Conservation (phyloP, 2,329 filamentous ascomycete species). For the Penicillium concentricum region DNA sequence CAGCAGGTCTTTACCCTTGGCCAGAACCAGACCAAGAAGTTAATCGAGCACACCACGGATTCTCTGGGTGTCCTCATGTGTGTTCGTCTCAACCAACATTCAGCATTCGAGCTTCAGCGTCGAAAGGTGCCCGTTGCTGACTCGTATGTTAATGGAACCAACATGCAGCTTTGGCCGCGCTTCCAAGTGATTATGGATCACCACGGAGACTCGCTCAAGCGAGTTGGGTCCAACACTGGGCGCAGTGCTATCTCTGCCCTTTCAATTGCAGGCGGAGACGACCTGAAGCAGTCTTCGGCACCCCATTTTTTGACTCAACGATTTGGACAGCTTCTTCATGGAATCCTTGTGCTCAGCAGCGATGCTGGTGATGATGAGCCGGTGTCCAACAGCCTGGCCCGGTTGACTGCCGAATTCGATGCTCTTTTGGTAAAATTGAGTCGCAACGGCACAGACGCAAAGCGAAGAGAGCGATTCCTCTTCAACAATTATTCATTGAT, state of each 20-base stretch:
- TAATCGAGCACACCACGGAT: slow-evolving; percentile 76
- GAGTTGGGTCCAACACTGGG: slow-evolving; percentile 49
- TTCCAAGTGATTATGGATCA: slow-evolving; percentile 92
- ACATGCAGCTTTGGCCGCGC: slow-evolving; percentile 94
- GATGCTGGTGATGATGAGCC: slow-evolving; percentile 95
- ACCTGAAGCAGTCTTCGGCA: slow-evolving; percentile 53
- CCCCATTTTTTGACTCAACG: slow-evolving; percentile 90
- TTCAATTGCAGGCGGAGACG: slow-evolving; percentile 51
- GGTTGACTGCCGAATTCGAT: slow-evolving; percentile 79
- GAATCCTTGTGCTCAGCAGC: slow-evolving; percentile 77
- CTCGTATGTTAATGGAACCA: slow-evolving; percentile 88
- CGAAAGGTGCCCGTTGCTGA: slow-evolving; percentile 87
- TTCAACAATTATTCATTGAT: slow-evolving; percentile 96
- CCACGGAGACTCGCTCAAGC: slow-evolving; percentile 83
- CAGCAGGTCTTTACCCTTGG: slow-evolving; percentile 86
- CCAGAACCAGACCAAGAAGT: slow-evolving; percentile 69
- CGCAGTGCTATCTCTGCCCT: slow-evolving; percentile 54
- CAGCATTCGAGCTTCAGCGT: slow-evolving; percentile 90
- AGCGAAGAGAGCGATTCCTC: slow-evolving; percentile 82
- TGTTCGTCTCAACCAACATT: slow-evolving; percentile 88
- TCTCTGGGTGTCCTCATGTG: slow-evolving; percentile 85
- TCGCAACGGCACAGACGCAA: slow-evolving; percentile 70
- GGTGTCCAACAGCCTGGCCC: slow-evolving; percentile 73
- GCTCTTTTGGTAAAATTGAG: slow-evolving; percentile 76
- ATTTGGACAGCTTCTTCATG: slow-evolving; percentile 90